Percentiles rank a stretch among this genome's conserved stretches.
Conservation (phyloP, 2,329 filamentous ascomycete genomes). For the Colletotrichum nymphaeae region DNA sequence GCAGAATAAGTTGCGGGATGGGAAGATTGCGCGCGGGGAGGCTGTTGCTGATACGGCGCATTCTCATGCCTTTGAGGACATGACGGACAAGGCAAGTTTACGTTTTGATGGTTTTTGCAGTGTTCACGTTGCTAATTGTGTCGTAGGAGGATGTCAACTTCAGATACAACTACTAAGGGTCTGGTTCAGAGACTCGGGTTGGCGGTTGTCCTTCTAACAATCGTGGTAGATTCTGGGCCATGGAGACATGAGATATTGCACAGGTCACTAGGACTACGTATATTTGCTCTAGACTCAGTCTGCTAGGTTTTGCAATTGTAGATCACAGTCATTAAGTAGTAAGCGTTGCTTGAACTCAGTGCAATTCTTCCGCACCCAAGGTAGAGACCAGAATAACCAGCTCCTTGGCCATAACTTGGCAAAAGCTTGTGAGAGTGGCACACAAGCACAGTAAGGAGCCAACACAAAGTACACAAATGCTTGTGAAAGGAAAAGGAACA, state of each 20-base stretch:
- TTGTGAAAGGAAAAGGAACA: neutral
- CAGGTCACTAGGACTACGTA: neutral
- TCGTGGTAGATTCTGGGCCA: neutral
- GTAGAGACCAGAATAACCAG: neutral
- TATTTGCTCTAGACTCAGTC: neutral
- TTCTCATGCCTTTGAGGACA: constrained; percentile 68
- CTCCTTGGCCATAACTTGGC: neutral
- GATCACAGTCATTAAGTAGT: neutral
- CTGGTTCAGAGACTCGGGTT: neutral
- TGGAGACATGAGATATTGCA: neutral
- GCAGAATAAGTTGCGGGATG: constrained; percentile 25
- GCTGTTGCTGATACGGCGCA: constrained; percentile 11
- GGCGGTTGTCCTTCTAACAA: neutral
- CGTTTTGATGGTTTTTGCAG: constrained; percentile 65
- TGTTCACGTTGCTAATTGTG: neutral
- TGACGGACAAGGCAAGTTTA: constrained; percentile 70
- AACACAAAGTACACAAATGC: too few species aligned
- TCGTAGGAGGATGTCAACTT: constrained; percentile 27
- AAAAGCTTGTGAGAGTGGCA: neutral
- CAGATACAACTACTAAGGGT: constrained; percentile 9
- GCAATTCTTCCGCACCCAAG: neutral
- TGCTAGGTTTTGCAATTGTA: neutral
- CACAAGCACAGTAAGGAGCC: neutral
- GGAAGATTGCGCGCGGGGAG: constrained; percentile 18
- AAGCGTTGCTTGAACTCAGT: neutral